phyloP scores from a whole-genome alignment of 305 asterid genomes.

The Fraxinus xanthoxyloides region DNA sequence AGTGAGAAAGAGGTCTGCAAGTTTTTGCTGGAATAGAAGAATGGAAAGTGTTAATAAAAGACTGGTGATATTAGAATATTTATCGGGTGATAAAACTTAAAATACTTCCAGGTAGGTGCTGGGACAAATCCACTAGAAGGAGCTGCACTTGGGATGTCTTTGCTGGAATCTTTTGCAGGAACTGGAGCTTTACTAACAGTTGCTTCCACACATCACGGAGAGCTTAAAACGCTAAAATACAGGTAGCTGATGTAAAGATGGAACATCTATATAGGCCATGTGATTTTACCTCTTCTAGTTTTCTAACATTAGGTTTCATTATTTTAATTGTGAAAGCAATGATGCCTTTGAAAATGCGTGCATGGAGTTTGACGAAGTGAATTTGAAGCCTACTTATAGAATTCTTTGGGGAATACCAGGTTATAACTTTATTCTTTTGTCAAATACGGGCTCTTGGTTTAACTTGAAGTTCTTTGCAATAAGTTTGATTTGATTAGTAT shows the following conservation, averaged over 20 bases:
- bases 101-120: constrained; percentile 78
- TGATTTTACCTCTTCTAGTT: constrained; percentile 25
- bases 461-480: constrained; percentile 19
- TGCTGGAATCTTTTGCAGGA: constrained; percentile 89
- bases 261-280: constrained; percentile 16
- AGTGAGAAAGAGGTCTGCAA: constrained; percentile 4
- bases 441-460: constrained; percentile 18
- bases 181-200: constrained; percentile 76
- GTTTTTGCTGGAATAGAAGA: neutral
- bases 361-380: constrained; percentile 96
- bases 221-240: constrained; percentile 95
- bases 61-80: constrained; percentile 16
- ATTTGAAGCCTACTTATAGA: constrained; percentile 90
- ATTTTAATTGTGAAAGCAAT: constrained; percentile 58
- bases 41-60: constrained; percentile 9
- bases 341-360: constrained; percentile 92
- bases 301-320: constrained; percentile 29
- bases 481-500: neutral
- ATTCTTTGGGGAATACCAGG: constrained; percentile 99
- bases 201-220: constrained; percentile 98
- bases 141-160: constrained; percentile 95
- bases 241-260: constrained; percentile 48
- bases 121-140: constrained; percentile 99
- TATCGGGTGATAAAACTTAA: constrained; percentile 18
- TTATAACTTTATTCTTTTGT: constrained; percentile 25